These are phyloP conservation scores for Leersia perrieri DNA, from an alignment of 176 grass and related monocot species.

Conservation along the genomic window DNA sequence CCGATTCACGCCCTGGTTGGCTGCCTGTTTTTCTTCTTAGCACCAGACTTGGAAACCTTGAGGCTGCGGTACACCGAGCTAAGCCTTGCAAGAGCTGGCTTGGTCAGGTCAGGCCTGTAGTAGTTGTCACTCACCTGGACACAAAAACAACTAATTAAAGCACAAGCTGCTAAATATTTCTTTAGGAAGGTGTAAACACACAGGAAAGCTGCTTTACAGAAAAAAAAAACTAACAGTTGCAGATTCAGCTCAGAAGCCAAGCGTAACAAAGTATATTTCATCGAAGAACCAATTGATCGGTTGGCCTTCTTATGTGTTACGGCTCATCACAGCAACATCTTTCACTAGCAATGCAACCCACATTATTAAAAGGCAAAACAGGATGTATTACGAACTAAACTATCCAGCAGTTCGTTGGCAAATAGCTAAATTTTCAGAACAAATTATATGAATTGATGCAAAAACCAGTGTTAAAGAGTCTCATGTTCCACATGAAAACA, in stretches of 20 bases:
- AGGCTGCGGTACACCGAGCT: conserved; percentile 71
- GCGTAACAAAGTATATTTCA: conserved; percentile 74
- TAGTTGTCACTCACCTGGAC: conserved; percentile 58
- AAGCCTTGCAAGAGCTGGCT: conserved; percentile 58
- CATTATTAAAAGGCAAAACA: not conserved
- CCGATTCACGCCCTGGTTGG: conserved; percentile 25
- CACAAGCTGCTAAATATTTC: not conserved
- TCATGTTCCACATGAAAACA: not conserved
- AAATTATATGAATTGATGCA: not conserved
- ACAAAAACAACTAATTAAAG: not conserved
- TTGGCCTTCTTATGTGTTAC: conserved; percentile 60
- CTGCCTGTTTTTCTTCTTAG: conserved; percentile 93
- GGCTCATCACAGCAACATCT: conserved; percentile 65
- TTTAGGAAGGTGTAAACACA: not conserved
- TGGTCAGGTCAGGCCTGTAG: conserved; percentile 92
- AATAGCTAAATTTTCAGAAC: not conserved
- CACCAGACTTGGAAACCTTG: conserved; percentile 75
- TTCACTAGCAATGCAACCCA: not conserved
- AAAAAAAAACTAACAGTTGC: not conserved
- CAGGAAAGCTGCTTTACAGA: not conserved
- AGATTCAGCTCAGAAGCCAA: conserved; percentile 68
- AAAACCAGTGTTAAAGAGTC: not conserved
- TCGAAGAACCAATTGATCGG: conserved; percentile 49
- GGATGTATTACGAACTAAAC: not conserved
- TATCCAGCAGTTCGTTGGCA: not conserved